Base-by-base conservation (phyloP, 345 rosid species). In the Citrus inodora region DNA sequence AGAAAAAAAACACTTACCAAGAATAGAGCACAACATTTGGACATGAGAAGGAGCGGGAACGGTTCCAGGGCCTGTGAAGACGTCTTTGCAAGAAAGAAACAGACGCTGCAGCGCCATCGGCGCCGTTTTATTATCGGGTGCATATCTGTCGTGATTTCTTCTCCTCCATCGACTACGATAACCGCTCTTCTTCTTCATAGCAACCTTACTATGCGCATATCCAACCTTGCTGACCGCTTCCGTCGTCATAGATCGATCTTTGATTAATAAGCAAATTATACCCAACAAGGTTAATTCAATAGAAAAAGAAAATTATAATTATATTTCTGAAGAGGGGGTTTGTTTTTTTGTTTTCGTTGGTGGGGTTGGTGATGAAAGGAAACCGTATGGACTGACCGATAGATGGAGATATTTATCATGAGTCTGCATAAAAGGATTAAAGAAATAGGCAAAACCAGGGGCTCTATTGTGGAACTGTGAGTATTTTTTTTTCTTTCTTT, bases 371-470 rank as follows among this genome's bases (percentile, higher is more conserved):
- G 72, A 24, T 35, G 27, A 33, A 64, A 0, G 62, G 62, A 67
- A 74, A 67, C 35, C 2, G 37, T 25, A 14, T 28, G 51, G 13
- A 8, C 51, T 13, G 14, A 42, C 13, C 0, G 51, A 46, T 1
- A 4, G 51, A 46, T 1, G 51, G 51, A 46, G 51, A 46, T 46
- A 46, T 46, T 46, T 46, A 46, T 46, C 51, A 13, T 46, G 17
- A 10, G 4, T 42, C 14, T 10, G 0, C 13, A 0, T 42, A 42
- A 42, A 10, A 2, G 16, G 48, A 42, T 42, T 42, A 46, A 46
- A n/a, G 75, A 62, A 28, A 28, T 22, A 30, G 67, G 85, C 75
- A 88, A 91, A 91, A 91, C 91, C 85, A 84, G 88, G 92, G 94
- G 92, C 92, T 74, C 67, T 13, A 25, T 73, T 64, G 27, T 9